Conservation (phyloP, 1,139 yeast species). For the Protomyces inouyei region DNA sequence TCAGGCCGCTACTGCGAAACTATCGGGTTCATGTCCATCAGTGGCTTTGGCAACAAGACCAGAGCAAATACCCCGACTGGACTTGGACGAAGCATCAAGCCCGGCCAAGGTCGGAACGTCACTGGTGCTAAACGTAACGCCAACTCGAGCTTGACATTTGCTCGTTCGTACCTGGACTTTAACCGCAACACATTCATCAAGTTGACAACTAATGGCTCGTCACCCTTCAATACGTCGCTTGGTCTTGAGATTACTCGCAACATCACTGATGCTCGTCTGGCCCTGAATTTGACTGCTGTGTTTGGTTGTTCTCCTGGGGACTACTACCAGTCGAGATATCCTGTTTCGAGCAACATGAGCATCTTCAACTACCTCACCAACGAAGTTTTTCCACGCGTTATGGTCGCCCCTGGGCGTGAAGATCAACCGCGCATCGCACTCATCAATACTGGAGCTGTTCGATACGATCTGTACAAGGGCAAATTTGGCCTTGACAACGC, state of each 20-base stretch:
- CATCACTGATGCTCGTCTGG: slow-evolving; percentile 47
- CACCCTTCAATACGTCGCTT: slow-evolving; percentile 45
- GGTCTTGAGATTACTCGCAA: slow-evolving; percentile 51
- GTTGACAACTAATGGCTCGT: slow-evolving; percentile 48
- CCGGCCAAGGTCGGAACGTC: slow-evolving; percentile 25
- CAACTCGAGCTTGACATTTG: slow-evolving; percentile 27
- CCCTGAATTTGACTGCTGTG: slow-evolving; percentile 48
- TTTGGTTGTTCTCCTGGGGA: slow-evolving; percentile 63
- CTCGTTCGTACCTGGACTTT: slow-evolving; percentile 54
- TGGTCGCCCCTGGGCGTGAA: slow-evolving; percentile 35
- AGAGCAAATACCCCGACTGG: not conserved
- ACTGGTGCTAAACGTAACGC: slow-evolving; percentile 21
- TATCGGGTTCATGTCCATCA: slow-evolving; percentile 73
- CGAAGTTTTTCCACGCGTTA: slow-evolving; percentile 57
- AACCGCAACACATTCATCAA: slow-evolving; percentile 61
- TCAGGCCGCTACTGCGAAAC: slow-evolving; percentile 94
- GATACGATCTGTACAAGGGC: slow-evolving; percentile 85
- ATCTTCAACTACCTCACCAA: slow-evolving; percentile 58
- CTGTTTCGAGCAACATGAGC: slow-evolving; percentile 56
- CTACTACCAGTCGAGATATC: slow-evolving; percentile 66
- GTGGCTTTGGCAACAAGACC: slow-evolving; percentile 36
- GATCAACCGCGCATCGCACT: slow-evolving; percentile 54
- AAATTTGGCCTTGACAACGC: slow-evolving; percentile 75
- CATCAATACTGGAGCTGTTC: slow-evolving; percentile 80
- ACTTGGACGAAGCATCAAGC: slow-evolving; percentile 2